Evolutionary conservation across 345 rosid species (phyloP), one percentile per base, ranked within the genome.

Genomic region (Lumnitzera racemosa): DNA sequence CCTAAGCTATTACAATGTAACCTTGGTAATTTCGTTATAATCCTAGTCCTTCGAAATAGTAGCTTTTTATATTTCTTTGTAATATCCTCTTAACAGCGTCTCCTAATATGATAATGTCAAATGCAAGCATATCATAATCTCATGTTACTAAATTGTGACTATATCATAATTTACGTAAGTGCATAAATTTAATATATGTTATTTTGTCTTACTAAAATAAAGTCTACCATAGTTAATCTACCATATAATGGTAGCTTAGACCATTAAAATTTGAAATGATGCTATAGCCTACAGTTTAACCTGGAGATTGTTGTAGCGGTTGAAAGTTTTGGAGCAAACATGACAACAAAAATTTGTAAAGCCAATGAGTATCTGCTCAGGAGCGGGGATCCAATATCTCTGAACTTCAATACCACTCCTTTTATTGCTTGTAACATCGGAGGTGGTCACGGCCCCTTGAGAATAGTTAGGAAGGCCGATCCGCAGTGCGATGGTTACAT

Each of bases 251-350:
- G 6, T 14, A 49, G 20, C 11, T 27, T 49, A 14, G 20, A 14
- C 16, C 51, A 49, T 12, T 12, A 49, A 49, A 49, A 49, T 3
- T 12, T 3, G 12, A 2, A 49, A 49, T 49, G n/a, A 49, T 14
- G 52, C 20, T 1, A 24, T 48, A 4, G 31, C 31, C 31, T 27
- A 27, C 5, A 5, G 43, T 24, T 49, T 55, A 69, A 91, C 96
- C 91, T 91, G 95, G 68, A 88, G 98, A 73, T 88, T 91, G 71
- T 91, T 91, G 88, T 84, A 86, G 71, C 95, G 98, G 70, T 82
- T 91, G 85, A 91, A 91, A 61, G 92, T 83, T 76, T 91, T 91
- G 57, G 74, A 79, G 82, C 96, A 91, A 31, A 91, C 78, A 63
- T 87, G 90, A 74, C 96, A 89, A 27, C 90, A 80, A 71, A 84